Conservation (phyloP, 2,329 filamentous ascomycete genomes). For the Metarhizium robertsii region DNA sequence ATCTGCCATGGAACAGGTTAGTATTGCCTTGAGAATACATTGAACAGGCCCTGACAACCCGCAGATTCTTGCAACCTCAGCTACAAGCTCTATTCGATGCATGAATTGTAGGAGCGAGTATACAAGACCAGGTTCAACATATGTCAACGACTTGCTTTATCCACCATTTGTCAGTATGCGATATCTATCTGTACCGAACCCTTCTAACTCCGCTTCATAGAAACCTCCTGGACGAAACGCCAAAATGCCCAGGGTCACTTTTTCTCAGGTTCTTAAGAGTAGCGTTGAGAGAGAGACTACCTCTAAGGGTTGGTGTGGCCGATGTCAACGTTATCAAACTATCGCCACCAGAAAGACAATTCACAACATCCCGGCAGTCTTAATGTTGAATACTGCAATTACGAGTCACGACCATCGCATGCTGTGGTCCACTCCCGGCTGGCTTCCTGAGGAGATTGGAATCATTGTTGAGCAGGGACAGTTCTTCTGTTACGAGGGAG, state of each 20-base stretch:
- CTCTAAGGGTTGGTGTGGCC: slow-evolving; percentile 85
- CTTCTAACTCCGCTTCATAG: slow-evolving; percentile 15
- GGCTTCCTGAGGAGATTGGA: slow-evolving; percentile 89
- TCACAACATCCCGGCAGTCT: slow-evolving; percentile 69
- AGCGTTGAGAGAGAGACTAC: slow-evolving; percentile 86
- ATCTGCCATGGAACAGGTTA: slow-evolving; percentile 61
- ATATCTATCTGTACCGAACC: not conserved
- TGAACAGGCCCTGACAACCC: not conserved
- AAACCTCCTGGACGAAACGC: slow-evolving; percentile 39
- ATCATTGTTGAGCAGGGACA: slow-evolving; percentile 86
- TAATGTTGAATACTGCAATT: slow-evolving; percentile 80
- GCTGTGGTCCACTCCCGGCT: slow-evolving; percentile 82
- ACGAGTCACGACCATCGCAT: slow-evolving; percentile 62
- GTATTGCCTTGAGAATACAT: not conserved
- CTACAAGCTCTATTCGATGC: slow-evolving; percentile 68
- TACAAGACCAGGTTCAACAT: slow-evolving; percentile 65
- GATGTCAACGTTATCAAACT: slow-evolving; percentile 84
- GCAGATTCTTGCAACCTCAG: slow-evolving; percentile 55
- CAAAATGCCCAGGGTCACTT: slow-evolving; percentile 51
- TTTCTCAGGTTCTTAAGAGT: slow-evolving; percentile 85
- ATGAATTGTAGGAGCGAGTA: slow-evolving; percentile 83
- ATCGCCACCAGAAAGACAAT: slow-evolving; percentile 79
- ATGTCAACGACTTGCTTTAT: slow-evolving; percentile 81
- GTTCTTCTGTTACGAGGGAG: slow-evolving; percentile 89
- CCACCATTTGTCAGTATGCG: slow-evolving; percentile 34